phyloP scores from a whole-genome alignment of 345 rosid species.

The Citrus trifoliata region DNA sequence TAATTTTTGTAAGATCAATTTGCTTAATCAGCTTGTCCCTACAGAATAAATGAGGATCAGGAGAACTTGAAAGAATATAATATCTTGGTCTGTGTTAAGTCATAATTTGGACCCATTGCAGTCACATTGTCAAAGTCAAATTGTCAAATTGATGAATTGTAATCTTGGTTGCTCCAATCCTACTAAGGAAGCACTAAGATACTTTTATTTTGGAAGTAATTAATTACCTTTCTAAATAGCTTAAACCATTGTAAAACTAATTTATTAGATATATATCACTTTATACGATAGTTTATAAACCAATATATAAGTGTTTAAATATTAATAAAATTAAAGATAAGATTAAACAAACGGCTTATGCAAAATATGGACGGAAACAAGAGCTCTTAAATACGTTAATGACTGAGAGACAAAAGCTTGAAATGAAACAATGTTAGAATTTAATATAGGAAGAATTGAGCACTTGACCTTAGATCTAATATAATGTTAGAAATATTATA shows the following conservation, averaged over 20 bases:
- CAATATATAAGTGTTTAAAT: too few species aligned
- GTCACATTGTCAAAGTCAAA: conserved; percentile 13
- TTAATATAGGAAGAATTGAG: too few species aligned
- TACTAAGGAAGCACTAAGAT: neutral
- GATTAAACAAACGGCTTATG: too few species aligned
- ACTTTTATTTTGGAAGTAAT: neutral
- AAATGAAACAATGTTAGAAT: too few species aligned
- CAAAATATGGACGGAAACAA: too few species aligned
- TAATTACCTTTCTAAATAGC: neutral
- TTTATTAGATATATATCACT: too few species aligned
- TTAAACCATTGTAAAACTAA: neutral
- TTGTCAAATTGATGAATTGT: neutral
- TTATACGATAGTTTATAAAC: neutral
- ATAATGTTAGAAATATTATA: too few species aligned
- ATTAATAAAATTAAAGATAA: too few species aligned
- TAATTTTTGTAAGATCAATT: neutral
- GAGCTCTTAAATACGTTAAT: too few species aligned
- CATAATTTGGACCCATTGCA: neutral
- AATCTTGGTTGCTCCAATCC: neutral
- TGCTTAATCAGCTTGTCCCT: neutral
- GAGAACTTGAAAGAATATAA: neutral
- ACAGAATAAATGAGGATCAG: neutral
- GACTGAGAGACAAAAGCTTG: too few species aligned
- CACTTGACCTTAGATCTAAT: too few species aligned
- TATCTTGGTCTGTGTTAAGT: neutral